A percentile compares a stretch with the other conserved stretches of the same genome.
Conservation (phyloP, 75 land plant species). For the Larix kaempferi region DNA sequence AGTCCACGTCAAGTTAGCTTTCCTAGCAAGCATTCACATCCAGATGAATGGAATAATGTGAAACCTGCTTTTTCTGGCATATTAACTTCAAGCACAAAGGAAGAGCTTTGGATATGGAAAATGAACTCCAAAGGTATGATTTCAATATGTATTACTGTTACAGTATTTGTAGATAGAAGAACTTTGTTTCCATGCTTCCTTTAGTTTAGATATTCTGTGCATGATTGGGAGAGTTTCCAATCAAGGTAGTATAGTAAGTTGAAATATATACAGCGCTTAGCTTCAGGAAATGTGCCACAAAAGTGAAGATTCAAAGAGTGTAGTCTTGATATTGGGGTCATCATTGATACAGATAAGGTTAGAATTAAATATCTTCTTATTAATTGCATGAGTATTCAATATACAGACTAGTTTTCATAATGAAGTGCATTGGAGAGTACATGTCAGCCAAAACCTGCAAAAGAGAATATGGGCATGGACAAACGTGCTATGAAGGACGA, state of each 20-base stretch:
- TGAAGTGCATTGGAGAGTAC: neutral
- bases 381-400: neutral
- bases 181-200: neutral
- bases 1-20: too few species aligned
- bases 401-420: neutral
- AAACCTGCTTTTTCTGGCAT: too few species aligned
- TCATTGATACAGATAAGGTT: neutral
- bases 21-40: too few species aligned
- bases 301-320: neutral
- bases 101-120: slow-evolving; percentile 54
- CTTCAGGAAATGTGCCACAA: neutral
- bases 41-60: too few species aligned
- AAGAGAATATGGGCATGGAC: neutral
- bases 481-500: too few species aligned
- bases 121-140: slow-evolving; percentile 39
- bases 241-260: neutral
- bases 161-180: neutral
- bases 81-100: slow-evolving; percentile 67
- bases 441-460: neutral
- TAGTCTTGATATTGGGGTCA: neutral
- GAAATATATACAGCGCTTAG: neutral
- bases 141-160: neutral
- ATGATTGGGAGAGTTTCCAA: neutral
- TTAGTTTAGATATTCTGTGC: neutral
- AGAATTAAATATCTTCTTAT: neutral